Percentiles rank a stretch among this genome's conserved stretches.
Evolutionary conservation across 208 protist genomes (phyloP).

Genomic region (Leptomonas pyrrhocoris): DNA sequence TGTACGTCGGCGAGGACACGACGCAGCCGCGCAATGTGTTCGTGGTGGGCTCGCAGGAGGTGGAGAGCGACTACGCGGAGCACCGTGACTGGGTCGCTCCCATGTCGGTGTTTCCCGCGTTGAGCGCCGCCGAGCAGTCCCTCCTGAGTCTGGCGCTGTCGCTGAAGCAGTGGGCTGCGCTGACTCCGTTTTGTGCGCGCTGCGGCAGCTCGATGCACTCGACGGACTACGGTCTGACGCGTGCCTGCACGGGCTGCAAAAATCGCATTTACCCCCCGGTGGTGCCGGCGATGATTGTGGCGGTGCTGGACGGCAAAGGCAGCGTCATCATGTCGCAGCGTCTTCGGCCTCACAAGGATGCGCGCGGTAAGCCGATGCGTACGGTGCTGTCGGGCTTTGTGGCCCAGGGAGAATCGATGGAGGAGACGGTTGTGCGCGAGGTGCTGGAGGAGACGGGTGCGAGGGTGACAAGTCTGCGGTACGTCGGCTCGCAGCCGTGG

Average conservation of each 20-base stretch:
- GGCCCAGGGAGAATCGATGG: too few species aligned
- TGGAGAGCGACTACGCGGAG: conserved; percentile 9
- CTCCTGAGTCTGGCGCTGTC: conserved; percentile 42
- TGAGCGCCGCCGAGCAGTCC: conserved; percentile 23
- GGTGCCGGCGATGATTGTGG: conserved; percentile 52
- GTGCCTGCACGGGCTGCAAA: conserved; percentile 34
- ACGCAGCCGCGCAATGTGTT: conserved; percentile 34
- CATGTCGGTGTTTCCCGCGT: conserved; percentile 11
- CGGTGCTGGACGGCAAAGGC: conserved; percentile 53
- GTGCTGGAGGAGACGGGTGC: too few species aligned
- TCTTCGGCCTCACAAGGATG: too few species aligned
- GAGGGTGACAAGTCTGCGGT: too few species aligned
- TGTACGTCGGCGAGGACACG: conserved; percentile 41
- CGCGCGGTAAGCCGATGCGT: too few species aligned
- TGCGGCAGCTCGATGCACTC: conserved; percentile 36
- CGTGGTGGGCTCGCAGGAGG: conserved; percentile 18
- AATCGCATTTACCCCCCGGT: conserved; percentile 32
- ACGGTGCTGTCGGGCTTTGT: too few species aligned
- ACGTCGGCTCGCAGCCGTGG: too few species aligned
- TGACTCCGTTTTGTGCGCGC: conserved; percentile 36
- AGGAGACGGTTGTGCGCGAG: too few species aligned
- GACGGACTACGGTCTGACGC: conserved; percentile 23
- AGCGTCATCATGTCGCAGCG: conserved; percentile 49
- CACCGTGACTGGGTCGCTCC: conserved; percentile 15
- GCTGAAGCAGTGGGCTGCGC: conserved; percentile 37